These are phyloP conservation scores for Aspergillus sp. DNA, from an alignment of 2,329 filamentous ascomycete genomes.

Conservation along the genomic window DNA sequence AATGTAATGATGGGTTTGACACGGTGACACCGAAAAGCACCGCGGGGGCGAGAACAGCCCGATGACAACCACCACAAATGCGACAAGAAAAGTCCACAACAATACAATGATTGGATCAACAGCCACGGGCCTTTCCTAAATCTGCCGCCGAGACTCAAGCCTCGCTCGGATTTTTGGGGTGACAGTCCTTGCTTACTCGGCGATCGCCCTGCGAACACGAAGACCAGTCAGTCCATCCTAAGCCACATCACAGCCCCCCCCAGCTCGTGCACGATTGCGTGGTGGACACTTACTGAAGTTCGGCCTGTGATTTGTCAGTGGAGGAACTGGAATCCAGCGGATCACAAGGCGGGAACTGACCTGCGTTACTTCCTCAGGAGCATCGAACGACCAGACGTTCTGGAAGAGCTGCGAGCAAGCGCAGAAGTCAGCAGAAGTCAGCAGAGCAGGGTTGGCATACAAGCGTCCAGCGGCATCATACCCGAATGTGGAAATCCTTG, in stretches of 20 bases:
- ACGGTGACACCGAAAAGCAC: not conserved
- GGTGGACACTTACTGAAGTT: conserved; percentile 15
- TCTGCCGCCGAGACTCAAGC: not conserved
- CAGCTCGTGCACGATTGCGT: conserved; percentile 8
- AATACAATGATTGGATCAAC: not conserved
- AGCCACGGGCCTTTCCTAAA: not conserved
- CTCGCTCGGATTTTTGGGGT: not conserved
- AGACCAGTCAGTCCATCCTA: conserved; percentile 1
- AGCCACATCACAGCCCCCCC: conserved; percentile 14
- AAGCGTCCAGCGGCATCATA: conserved; percentile 3
- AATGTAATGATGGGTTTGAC: not conserved
- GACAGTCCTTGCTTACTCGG: not conserved
- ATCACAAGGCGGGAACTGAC: conserved; percentile 8
- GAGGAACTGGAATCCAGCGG: not conserved
- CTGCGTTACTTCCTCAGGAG: conserved; percentile 19
- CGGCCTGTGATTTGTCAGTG: conserved; percentile 11
- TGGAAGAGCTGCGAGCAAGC: conserved; percentile 16
- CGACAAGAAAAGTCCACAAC: not conserved
- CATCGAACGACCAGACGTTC: conserved; percentile 20
- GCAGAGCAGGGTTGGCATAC: not conserved
- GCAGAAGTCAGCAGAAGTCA: conserved; percentile 3
- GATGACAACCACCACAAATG: not conserved
- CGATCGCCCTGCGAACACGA: conserved; percentile 1
- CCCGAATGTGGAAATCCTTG: conserved; percentile 22
- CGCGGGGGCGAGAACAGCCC: not conserved